Evolutionary conservation across 208 protist genomes (phyloP).

Genomic region (Acanthamoeba quina): DNA sequence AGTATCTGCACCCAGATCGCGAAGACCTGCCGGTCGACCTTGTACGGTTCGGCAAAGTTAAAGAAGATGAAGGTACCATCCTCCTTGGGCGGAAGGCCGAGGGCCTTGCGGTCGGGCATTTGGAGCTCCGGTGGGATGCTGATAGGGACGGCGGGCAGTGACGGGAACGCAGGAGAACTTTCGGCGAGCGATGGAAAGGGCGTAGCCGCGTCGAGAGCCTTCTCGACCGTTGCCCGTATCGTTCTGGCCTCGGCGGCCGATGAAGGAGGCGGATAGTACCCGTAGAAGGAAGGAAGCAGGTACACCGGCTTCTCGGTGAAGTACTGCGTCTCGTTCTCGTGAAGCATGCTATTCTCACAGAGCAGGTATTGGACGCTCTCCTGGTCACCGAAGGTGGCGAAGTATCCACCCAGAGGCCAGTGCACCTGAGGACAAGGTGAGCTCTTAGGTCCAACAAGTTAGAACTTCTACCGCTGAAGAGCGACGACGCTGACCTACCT

Average conservation of each 20-base stretch:
- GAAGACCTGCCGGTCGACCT: conserved; percentile 2
- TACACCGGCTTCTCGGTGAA: background rate
- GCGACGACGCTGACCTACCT: background rate
- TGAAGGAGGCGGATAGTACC: background rate
- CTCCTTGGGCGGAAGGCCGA: background rate
- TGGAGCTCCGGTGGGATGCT: background rate
- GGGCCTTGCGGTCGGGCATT: background rate
- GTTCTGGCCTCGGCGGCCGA: background rate
- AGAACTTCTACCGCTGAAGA: no score
- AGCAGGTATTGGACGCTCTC: conserved; percentile 16
- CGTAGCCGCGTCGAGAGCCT: background rate
- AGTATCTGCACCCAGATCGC: background rate
- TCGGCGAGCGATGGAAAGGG: background rate
- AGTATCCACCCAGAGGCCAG: background rate
- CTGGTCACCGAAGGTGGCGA: background rate
- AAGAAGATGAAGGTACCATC: background rate
- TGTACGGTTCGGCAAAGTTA: background rate
- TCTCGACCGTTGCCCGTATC: background rate
- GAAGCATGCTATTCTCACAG: background rate
- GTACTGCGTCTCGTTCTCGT: background rate
- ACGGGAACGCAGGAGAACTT: background rate
- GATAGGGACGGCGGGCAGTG: background rate
- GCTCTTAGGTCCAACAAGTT: background rate
- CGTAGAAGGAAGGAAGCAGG: background rate
- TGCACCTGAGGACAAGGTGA: background rate